These are phyloP conservation scores for Adansonia grandidieri DNA, from an alignment of 441 rosid genomes.

Conservation along the genomic window DNA sequence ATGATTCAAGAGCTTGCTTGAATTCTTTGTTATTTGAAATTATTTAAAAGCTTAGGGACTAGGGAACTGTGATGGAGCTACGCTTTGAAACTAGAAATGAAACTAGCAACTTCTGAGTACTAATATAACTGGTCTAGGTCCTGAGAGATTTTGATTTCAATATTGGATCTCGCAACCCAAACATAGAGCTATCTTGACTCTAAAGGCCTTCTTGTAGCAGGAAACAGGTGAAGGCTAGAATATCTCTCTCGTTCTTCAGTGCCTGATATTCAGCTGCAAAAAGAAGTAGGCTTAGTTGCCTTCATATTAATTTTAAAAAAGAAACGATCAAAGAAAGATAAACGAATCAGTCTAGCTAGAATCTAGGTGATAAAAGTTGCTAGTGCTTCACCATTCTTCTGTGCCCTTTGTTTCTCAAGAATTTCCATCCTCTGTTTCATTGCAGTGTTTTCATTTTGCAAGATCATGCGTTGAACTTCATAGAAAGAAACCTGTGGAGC, in stretches of 20 bases:
- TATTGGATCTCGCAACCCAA: background rate
- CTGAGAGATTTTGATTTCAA: background rate
- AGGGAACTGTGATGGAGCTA: background rate
- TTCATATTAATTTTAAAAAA: background rate
- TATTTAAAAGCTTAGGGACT: background rate
- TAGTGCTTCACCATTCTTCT: background rate
- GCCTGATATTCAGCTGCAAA: conserved; percentile 15
- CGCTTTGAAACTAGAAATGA: background rate
- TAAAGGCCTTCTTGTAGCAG: conserved; percentile 6
- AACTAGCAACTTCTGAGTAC: background rate
- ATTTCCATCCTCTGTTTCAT: background rate
- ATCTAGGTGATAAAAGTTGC: background rate
- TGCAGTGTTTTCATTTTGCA: background rate
- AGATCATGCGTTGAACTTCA: background rate
- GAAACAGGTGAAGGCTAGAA: conserved; percentile 2
- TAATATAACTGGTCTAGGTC: no score
- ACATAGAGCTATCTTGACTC: background rate
- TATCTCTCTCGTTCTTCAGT: conserved; percentile 22
- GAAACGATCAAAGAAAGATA: background rate
- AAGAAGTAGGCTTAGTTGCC: background rate
- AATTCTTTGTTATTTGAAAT: background rate
- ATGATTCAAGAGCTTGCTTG: background rate
- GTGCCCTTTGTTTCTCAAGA: background rate
- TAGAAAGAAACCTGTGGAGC: background rate
- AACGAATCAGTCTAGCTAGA: background rate